phyloP scores from a whole-genome alignment of 1,284 basidiomycete species.

The Heterobasidion irregulare region DNA sequence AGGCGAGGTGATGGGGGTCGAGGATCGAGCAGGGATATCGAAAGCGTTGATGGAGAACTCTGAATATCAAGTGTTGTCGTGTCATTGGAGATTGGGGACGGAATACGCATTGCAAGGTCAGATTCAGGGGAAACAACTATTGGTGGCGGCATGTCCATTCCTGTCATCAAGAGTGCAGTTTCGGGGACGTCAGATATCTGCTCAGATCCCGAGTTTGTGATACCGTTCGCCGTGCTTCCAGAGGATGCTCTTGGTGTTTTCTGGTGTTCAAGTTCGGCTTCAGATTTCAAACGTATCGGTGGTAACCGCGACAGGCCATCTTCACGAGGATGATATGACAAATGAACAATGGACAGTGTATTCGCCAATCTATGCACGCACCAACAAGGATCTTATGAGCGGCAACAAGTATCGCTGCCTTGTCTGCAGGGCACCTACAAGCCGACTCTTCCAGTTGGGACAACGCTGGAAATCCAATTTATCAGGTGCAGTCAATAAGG shows the following conservation, averaged over 20 bases:
- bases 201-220: not conserved
- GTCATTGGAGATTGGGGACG: conserved; percentile 10
- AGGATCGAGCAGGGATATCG: conserved; percentile 6
- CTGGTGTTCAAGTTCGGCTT: conserved; percentile 35
- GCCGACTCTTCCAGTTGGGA: conserved; percentile 50
- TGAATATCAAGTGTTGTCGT: conserved; percentile 8
- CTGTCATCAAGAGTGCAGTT: conserved; percentile 10
- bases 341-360: not conserved
- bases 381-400: conserved; percentile 82
- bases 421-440: conserved; percentile 67
- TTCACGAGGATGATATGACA: conserved; percentile 17
- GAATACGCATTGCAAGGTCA: conserved; percentile 9
- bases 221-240: not conserved
- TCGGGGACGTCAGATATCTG: conserved; percentile 6
- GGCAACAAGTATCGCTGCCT: conserved; percentile 71
- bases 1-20: conserved; percentile 16
- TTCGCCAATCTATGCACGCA: conserved; percentile 20
- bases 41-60: conserved; percentile 2
- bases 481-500: conserved; percentile 5
- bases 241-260: conserved; percentile 25
- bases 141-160: conserved; percentile 12
- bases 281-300: conserved; percentile 54
- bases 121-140: conserved; percentile 20
- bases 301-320: conserved; percentile 65
- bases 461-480: conserved; percentile 39